phyloP scores from a whole-genome alignment of 1,139 yeast genomes.

The Candida frijolesensis region DNA sequence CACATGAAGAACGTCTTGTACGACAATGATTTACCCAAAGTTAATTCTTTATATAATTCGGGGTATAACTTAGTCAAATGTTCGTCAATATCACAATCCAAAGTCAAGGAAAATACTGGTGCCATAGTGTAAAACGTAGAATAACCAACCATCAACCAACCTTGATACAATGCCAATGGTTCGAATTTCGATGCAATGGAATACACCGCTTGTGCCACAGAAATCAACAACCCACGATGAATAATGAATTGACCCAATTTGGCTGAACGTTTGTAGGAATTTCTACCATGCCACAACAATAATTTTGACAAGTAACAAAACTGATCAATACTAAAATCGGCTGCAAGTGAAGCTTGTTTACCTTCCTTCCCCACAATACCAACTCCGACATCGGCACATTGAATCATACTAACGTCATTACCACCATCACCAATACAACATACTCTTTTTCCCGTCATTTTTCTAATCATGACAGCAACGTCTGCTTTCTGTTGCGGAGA shows the following conservation, averaged over 20 bases:
- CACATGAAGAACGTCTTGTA: slow-evolving; percentile 88
- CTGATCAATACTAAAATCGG: slow-evolving; percentile 92
- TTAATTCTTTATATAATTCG: slow-evolving; percentile 89
- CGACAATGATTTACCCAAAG: slow-evolving; percentile 83
- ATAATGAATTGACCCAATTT: slow-evolving; percentile 94
- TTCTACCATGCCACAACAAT: slow-evolving; percentile 96
- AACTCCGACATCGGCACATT: slow-evolving; percentile 97
- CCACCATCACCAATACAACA: slow-evolving; percentile 99
- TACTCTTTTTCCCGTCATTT: slow-evolving; percentile 81
- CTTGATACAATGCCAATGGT: slow-evolving; percentile 92
- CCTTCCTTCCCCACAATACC: slow-evolving; percentile 99
- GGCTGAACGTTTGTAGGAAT: slow-evolving; percentile 93
- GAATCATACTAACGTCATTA: slow-evolving; percentile 98
- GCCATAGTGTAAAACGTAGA: slow-evolving; percentile 98
- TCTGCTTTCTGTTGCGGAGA: slow-evolving; percentile 99
- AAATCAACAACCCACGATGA: slow-evolving; percentile 91
- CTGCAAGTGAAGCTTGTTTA: slow-evolving; percentile 94
- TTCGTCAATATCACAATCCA: slow-evolving; percentile 91
- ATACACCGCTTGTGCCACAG: slow-evolving; percentile 95
- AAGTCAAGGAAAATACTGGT: slow-evolving; percentile 91
- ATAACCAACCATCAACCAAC: slow-evolving; percentile 98
- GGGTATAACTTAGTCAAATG: slow-evolving; percentile 89
- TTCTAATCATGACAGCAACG: slow-evolving; percentile 78
- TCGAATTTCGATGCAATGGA: slow-evolving; percentile 86
- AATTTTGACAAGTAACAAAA: slow-evolving; percentile 87